Percentiles rank a stretch among this genome's conserved stretches.
Conservation (phyloP, 2,329 filamentous ascomycete genomes). For the Aspergillus pseudoterreus region DNA sequence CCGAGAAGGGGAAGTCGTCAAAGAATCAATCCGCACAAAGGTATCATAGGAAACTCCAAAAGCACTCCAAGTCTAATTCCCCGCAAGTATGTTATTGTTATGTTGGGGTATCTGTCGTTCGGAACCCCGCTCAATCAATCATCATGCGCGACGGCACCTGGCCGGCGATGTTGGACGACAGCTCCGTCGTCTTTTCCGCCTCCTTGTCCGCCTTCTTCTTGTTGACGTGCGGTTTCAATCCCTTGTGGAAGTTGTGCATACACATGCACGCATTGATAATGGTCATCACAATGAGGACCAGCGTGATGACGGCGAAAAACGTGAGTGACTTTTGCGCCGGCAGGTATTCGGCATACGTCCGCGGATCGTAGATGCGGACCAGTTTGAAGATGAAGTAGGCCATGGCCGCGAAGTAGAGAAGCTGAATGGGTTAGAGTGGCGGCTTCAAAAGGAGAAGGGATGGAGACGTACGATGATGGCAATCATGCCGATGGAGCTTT, state of each 20-base stretch:
- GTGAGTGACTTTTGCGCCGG: constrained; percentile 83
- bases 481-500: constrained; percentile 75
- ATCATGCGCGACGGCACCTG: constrained; percentile 42
- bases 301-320: constrained; percentile 89
- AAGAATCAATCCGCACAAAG: constrained; percentile 21
- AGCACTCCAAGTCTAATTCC: constrained; percentile 16
- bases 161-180: constrained; percentile 34
- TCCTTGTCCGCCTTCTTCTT: constrained; percentile 53
- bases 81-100: constrained; percentile 3
- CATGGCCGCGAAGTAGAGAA: constrained; percentile 82
- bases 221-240: constrained; percentile 81
- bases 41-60: constrained; percentile 29
- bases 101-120: background rate
- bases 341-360: constrained; percentile 59
- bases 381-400: constrained; percentile 99
- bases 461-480: constrained; percentile 59
- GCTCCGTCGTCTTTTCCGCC: constrained; percentile 44
- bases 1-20: constrained; percentile 13
- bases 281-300: constrained; percentile 81
- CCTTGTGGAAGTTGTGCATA: constrained; percentile 84
- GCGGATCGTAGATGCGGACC: constrained; percentile 81
- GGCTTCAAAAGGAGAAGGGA: too few species aligned
- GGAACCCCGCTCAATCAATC: constrained; percentile 36
- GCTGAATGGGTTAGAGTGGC: constrained; percentile 27
- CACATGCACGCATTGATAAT: constrained; percentile 84